A percentile compares a stretch with the other conserved stretches of the same genome.
Evolutionary conservation across 768 basidiomycete genomes (phyloP).

Genomic region (Hygrocybe coccinea): DNA sequence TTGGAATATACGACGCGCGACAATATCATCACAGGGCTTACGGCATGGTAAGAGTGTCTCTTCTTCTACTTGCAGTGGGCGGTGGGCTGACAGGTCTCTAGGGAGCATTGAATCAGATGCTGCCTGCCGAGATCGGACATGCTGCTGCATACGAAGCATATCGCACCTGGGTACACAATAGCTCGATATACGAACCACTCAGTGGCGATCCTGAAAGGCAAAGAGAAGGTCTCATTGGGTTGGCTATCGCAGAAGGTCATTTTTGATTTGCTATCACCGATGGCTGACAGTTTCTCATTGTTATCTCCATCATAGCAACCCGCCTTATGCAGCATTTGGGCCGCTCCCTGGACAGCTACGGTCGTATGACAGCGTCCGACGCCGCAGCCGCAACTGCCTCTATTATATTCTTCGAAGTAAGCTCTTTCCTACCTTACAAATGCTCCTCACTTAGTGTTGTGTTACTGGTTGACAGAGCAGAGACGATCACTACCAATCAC

Average conservation of each 20-base stretch:
- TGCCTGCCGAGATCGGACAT: slow-evolving; percentile 61
- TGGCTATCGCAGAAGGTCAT: slow-evolving; percentile 69
- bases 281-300: background rate
- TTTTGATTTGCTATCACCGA: background rate
- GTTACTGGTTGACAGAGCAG: slow-evolving; percentile 23
- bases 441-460: background rate
- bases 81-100: slow-evolving; percentile 20
- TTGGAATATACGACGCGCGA: slow-evolving; percentile 55
- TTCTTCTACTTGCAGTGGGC: background rate
- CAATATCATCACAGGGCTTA: slow-evolving; percentile 66
- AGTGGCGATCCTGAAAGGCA: slow-evolving; percentile 56
- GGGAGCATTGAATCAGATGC: slow-evolving; percentile 49
- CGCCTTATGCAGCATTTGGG: slow-evolving; percentile 51
- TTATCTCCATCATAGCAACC: slow-evolving; percentile 38
- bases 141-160: slow-evolving; percentile 78
- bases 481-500: slow-evolving; percentile 31
- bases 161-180: slow-evolving; percentile 59
- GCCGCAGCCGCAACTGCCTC: slow-evolving; percentile 65
- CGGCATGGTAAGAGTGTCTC: slow-evolving; percentile 42
- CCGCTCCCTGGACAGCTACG: slow-evolving; percentile 41
- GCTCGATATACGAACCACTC: slow-evolving; percentile 49
- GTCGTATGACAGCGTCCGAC: slow-evolving; percentile 51
- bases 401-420: slow-evolving; percentile 51
- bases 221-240: slow-evolving; percentile 59
- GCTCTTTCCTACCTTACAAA: slow-evolving; percentile 7